phyloP scores from a whole-genome alignment of 805 yeast species.

The Candida sanyiensis region DNA sequence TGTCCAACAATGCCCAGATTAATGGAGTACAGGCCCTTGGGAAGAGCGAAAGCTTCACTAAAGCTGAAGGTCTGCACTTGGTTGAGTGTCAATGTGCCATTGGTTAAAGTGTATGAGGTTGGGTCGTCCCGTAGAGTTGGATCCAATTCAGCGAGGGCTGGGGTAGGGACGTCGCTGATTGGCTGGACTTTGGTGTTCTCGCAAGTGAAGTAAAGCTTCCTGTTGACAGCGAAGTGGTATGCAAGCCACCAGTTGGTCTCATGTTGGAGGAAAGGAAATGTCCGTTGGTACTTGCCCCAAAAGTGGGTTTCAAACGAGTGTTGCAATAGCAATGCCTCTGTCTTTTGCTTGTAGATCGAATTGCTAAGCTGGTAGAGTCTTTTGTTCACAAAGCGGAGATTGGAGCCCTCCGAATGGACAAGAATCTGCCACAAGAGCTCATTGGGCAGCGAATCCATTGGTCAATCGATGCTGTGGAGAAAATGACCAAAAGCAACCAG shows the following conservation, averaged over 20 bases:
- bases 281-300: not conserved
- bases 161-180: not conserved
- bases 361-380: not conserved
- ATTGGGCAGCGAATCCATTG: constrained; percentile 1
- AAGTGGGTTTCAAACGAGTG: not conserved
- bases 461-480: not conserved
- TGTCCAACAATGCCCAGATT: not conserved
- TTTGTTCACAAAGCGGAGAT: not conserved
- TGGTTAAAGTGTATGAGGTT: not conserved
- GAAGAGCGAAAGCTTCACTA: not conserved
- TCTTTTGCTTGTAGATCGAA: not conserved
- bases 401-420: not conserved
- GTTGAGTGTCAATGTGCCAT: not conserved
- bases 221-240: constrained; percentile 1
- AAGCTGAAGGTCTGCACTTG: not conserved
- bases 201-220: constrained; percentile 1
- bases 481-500: not conserved
- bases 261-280: not conserved
- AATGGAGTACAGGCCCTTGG: not conserved
- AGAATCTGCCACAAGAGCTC: not conserved
- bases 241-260: constrained; percentile 2
- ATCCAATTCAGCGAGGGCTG: not conserved
- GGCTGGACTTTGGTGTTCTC: not conserved
- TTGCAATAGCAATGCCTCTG: not conserved
- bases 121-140: not conserved